phyloP scores from a whole-genome alignment of 768 basidiomycete genomes.

The Lentinula edodes region DNA sequence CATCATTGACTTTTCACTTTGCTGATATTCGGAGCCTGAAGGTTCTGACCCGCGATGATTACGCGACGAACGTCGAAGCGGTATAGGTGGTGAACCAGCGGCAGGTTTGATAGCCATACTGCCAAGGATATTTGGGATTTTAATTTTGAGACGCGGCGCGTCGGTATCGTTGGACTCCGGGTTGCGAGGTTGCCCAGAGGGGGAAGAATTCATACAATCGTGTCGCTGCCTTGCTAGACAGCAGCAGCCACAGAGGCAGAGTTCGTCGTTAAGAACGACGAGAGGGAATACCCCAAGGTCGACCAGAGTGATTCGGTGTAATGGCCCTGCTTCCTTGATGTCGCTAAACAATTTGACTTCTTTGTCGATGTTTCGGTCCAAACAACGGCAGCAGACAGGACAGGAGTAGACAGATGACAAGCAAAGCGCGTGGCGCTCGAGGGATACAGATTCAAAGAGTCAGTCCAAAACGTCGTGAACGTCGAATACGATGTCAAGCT shows the following conservation, averaged over 20 bases:
- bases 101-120: neutral
- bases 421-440: neutral
- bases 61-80: conserved; percentile 29
- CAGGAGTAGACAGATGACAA: neutral
- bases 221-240: neutral
- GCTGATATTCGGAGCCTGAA: conserved; percentile 47
- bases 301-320: no score
- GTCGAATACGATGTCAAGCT: neutral
- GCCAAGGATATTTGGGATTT: neutral
- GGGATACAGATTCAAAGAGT: neutral
- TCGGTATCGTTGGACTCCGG: neutral
- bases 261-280: neutral
- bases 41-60: conserved; percentile 28
- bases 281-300: neutral
- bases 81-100: neutral
- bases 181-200: neutral
- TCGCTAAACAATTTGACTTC: no score
- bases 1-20: conserved; percentile 39
- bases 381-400: neutral
- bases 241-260: neutral
- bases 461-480: neutral
- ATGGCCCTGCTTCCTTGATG: no score
- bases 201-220: neutral
- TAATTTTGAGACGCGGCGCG: neutral
- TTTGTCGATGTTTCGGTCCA: neutral